These are phyloP conservation scores for Debaryomyces psychrophilus DNA, from an alignment of 1,139 yeast species.

Conservation along the genomic window DNA sequence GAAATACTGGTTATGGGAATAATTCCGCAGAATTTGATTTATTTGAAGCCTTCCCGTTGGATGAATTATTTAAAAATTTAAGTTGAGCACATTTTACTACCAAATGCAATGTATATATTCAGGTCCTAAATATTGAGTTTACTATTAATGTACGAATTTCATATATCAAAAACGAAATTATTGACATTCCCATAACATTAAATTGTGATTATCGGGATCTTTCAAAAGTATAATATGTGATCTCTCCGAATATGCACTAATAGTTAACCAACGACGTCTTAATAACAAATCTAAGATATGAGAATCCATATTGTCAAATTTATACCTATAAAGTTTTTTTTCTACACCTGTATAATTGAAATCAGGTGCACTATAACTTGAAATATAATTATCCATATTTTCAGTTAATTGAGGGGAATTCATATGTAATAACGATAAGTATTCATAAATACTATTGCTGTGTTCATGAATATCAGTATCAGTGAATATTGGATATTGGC, in stretches of 20 bases:
- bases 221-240: slow-evolving; percentile 2
- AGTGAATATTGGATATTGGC: neutral
- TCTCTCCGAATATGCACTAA: neutral
- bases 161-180: neutral
- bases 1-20: neutral
- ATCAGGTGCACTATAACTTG: slow-evolving; percentile 18
- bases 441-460: slow-evolving; percentile 20
- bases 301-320: neutral
- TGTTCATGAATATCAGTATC: neutral
- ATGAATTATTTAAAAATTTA: slow-evolving; percentile 7
- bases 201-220: neutral
- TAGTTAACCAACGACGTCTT: neutral
- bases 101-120: neutral
- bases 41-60: slow-evolving; percentile 7
- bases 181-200: slow-evolving; percentile 6
- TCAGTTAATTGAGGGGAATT: slow-evolving; percentile 20
- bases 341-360: neutral
- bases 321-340: neutral
- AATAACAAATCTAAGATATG: neutral
- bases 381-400: slow-evolving; percentile 18
- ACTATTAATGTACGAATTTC: neutral
- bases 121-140: slow-evolving; percentile 1
- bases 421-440: slow-evolving; percentile 20
- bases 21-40: slow-evolving; percentile 2
- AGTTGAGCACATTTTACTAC: neutral